phyloP scores from a whole-genome alignment of 805 yeast genomes.

The Lipomyces lipofer region DNA sequence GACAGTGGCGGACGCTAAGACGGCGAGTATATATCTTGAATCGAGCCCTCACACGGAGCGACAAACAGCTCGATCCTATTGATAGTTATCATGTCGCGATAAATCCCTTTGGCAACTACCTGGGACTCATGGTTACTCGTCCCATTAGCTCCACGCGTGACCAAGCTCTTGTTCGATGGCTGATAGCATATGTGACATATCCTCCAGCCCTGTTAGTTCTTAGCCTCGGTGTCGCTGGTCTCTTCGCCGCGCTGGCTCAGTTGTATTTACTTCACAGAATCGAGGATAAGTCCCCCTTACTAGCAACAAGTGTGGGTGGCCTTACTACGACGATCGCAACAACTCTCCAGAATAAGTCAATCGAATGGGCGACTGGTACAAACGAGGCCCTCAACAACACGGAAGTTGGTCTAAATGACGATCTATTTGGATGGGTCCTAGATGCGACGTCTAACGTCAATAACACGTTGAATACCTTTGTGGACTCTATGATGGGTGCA shows the following conservation, averaged over 20 bases:
- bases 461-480: constrained; percentile 57
- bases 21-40: constrained; percentile 37
- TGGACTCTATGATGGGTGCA: constrained; percentile 58
- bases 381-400: constrained; percentile 54
- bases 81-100: constrained; percentile 30
- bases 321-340: constrained; percentile 33
- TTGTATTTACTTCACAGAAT: constrained; percentile 46
- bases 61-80: constrained; percentile 28
- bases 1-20: constrained; percentile 51
- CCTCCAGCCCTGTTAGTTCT: constrained; percentile 53
- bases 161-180: constrained; percentile 44
- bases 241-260: constrained; percentile 57
- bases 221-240: constrained; percentile 57
- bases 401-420: constrained; percentile 57
- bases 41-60: constrained; percentile 23
- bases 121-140: constrained; percentile 31
- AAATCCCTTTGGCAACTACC: constrained; percentile 11
- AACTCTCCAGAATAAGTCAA: constrained; percentile 37
- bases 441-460: constrained; percentile 60
- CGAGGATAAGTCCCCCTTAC: constrained; percentile 18
- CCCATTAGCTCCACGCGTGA: neutral
- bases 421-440: constrained; percentile 66
- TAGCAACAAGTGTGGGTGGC: constrained; percentile 19
- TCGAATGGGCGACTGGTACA: constrained; percentile 55
- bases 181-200: constrained; percentile 53